Evolutionary conservation across 176 grass and related monocot species (phyloP), one percentile per base, ranked within the genome.

Genomic region (Puya raimondii): DNA sequence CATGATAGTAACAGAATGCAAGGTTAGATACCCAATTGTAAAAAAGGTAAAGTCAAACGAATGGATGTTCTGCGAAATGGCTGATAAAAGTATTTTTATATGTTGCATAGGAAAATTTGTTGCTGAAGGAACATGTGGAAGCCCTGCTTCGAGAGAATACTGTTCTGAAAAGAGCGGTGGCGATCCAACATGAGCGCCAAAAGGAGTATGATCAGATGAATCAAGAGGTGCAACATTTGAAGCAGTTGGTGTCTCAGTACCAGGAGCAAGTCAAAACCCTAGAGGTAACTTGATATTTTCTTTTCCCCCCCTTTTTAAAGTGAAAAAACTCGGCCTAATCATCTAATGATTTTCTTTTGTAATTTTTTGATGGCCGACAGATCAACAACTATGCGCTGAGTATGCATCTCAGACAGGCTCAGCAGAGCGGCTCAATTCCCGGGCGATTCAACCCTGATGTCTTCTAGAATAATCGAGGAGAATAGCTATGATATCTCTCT

Each of bases 161-260:
- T 53, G 29, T 96, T 64, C 66, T 96, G 72, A 96, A 96, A 67
- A 78, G 83, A 15, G 92, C 92, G 0, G 92, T 96, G 20, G 76
- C 85, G 12, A 91, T 96, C 74, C 92, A 96, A 27, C 92, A 96
- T 25, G 88, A 96, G 65, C 74, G 88, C 27, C 92, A 91, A 69
- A 96, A 84, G 78, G 84, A 88, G 72, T 86, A 69, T 9, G 88
- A 85, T 2, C 79, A 82, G 53, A 77, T 56, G 61, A 80, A 56
- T 51, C 78, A 91, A 48, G 92, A 96, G 76, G 64, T 88, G 76
- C 75, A 83, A 10, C 84, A 78, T 48, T 67, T 91, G 85, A 96
- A 91, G 68, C 92, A 91, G 68, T 75, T 96, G 11, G 78, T 91
- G 56, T 47, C 90, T 58, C 88, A 96, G 69, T 91, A 85, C 64